A percentile compares a stretch with the other conserved stretches of the same genome.
These are phyloP conservation scores for Cicer arietinum DNA, from an alignment of 306 rosid species.

Conservation along the genomic window DNA sequence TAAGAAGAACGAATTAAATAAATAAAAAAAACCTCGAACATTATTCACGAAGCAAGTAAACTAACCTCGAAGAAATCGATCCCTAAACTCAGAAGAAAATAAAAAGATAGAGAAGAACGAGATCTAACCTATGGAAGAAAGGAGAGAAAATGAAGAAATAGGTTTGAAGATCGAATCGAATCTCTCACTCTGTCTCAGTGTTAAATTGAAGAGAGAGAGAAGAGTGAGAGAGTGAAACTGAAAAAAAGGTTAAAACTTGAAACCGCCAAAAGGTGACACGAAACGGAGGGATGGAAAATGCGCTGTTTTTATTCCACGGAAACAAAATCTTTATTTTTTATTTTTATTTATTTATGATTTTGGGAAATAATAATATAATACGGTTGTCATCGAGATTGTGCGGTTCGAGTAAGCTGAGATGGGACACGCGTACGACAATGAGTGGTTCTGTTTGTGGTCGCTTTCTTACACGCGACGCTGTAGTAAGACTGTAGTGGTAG, in stretches of 20 bases:
- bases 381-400: slow-evolving; percentile 24
- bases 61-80: slow-evolving; percentile 52
- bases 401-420: slow-evolving; percentile 49
- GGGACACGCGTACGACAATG: slow-evolving; percentile 54
- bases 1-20: background rate
- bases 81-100: slow-evolving; percentile 29
- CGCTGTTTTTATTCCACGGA: slow-evolving; percentile 54
- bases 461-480: slow-evolving; percentile 32
- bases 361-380: too few species aligned
- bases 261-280: slow-evolving; percentile 78
- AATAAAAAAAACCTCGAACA: slow-evolving; percentile 40
- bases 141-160: slow-evolving; percentile 27
- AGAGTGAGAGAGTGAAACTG: slow-evolving; percentile 53
- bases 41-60: slow-evolving; percentile 29
- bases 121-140: slow-evolving; percentile 41
- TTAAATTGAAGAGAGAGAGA: slow-evolving; percentile 30
- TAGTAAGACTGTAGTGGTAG: background rate
- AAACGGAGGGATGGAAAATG: slow-evolving; percentile 41
- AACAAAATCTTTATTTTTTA: slow-evolving; percentile 34
- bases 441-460: slow-evolving; percentile 33
- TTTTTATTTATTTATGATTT: background rate
- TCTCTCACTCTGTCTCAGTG: background rate
- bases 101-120: slow-evolving; percentile 6
- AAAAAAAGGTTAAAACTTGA: slow-evolving; percentile 54
- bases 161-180: slow-evolving; percentile 57